Evolutionary conservation across 148 eudicot genomes (phyloP).

Genomic region (Suaeda aralocaspica): DNA sequence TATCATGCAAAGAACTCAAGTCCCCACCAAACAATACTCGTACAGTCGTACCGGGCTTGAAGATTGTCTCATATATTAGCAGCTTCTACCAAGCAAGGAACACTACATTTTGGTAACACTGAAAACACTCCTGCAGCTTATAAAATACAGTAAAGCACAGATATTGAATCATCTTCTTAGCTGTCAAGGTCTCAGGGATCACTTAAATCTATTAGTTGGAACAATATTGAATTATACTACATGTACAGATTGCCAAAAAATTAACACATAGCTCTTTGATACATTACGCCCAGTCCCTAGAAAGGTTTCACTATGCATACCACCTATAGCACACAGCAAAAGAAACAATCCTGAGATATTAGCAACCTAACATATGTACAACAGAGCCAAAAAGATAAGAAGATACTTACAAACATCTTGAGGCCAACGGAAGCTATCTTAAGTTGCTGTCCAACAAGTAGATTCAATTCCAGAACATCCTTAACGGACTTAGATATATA

Average conservation of each 20-base stretch:
- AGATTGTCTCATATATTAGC: background rate
- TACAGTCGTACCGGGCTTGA: too few species aligned
- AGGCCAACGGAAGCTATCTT: conserved; percentile 94
- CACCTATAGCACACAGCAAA: background rate
- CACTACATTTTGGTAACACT: background rate
- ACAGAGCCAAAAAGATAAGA: background rate
- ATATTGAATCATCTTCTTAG: background rate
- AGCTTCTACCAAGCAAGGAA: background rate
- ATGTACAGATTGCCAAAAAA: too few species aligned
- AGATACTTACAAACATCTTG: conserved; percentile 94
- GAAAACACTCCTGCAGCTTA: background rate
- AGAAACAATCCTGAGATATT: background rate
- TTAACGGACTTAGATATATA: conserved; percentile 77
- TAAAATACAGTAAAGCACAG: background rate
- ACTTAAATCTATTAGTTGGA: background rate
- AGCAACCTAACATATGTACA: conserved; percentile 7
- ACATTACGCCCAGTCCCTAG: background rate
- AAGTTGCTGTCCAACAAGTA: conserved; percentile 72
- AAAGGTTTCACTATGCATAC: background rate
- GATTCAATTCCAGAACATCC: conserved; percentile 76
- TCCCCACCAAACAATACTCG: background rate
- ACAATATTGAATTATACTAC: background rate
- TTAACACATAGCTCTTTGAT: background rate
- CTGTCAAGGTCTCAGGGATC: background rate
- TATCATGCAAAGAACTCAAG: too few species aligned